Evolutionary conservation across 2,329 filamentous ascomycete species (phyloP), one percentile per base, ranked within the genome.

Genomic region (Apiospora arundinis): DNA sequence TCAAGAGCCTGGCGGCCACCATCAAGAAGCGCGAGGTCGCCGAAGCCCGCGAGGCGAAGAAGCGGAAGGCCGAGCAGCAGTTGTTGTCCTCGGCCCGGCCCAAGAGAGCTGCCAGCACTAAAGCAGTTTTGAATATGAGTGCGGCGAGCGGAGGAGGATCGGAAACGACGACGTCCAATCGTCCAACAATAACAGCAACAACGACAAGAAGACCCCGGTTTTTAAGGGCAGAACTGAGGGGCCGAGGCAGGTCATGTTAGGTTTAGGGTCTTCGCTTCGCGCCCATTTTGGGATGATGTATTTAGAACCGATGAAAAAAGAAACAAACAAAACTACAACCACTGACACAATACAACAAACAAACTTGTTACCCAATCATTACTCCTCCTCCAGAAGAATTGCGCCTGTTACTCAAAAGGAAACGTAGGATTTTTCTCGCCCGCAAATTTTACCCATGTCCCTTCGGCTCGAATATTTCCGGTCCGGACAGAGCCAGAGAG

Each of bases 1-100:
- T 63, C 18, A 63, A 63, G 56, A 63, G 56, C 9, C 21, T 63
- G 56, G 56, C 56, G 28, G 32, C 56, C 56, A 63, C 56, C 18
- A 63, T 63, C 56, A 63, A 63, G 32, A 63, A 63, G 56, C 32
- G 56, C 9, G 56, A 63, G 56, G 18, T 32, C 16, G 56, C 32
- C 28, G 56, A 63, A 28, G 32, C 56, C 11, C 56, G 32, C 1
- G 56, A 63, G 28, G 18, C 32, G 32, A 63, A 40, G 56, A 63
- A 63, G 21, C 56, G 56, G 4, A 63, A 63, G 56, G 32, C 56
- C 56, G 56, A 63, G 21, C 56, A 40, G 18, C 56, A 63, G 56
- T 1, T 40, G 52, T 4, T 60, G 28, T 60, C 49, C 1, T 56
- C 32, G 56, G 32, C 16, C 21, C 56, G 56, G 21, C 32, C 56